phyloP scores from a whole-genome alignment of 768 basidiomycete species.

The Lanmaoa pseudosensibilis region DNA sequence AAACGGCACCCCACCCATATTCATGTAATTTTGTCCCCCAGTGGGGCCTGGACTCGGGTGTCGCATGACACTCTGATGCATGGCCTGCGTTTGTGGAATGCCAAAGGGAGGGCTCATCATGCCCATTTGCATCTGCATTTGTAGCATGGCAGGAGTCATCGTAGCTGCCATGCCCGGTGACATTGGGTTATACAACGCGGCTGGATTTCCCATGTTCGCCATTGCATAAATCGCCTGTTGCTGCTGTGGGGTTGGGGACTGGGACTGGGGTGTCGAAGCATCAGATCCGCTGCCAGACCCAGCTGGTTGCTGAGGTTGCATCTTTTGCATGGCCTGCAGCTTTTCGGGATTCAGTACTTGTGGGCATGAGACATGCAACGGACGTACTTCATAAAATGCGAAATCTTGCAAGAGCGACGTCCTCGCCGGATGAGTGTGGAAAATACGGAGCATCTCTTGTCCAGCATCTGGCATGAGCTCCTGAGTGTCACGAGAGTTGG shows the following conservation, averaged over 20 bases:
- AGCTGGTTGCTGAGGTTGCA: slow-evolving; percentile 35
- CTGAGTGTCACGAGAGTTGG: slow-evolving; percentile 97
- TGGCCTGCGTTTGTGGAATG: slow-evolving; percentile 63
- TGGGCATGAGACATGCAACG: neutral
- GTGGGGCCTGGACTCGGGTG: slow-evolving; percentile 69
- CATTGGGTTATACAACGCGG: slow-evolving; percentile 39
- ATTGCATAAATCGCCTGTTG: slow-evolving; percentile 52
- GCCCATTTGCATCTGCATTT: slow-evolving; percentile 53
- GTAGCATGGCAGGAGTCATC: slow-evolving; percentile 34
- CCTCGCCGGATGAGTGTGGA: slow-evolving; percentile 88
- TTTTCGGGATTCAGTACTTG: slow-evolving; percentile 30
- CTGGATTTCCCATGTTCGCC: slow-evolving; percentile 45
- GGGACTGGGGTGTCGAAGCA: slow-evolving; percentile 35
- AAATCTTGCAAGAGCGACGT: slow-evolving; percentile 94
- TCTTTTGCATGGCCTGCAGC: slow-evolving; percentile 87
- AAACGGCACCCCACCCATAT: slow-evolving; percentile 37
- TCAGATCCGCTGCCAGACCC: slow-evolving; percentile 30
- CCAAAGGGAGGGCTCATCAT: slow-evolving; percentile 51
- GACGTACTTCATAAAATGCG: slow-evolving; percentile 81
- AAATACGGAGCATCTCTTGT: slow-evolving; percentile 94
- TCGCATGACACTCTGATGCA: slow-evolving; percentile 85
- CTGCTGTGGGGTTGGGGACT: slow-evolving; percentile 41
- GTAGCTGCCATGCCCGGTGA: slow-evolving; percentile 31
- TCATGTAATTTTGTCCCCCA: slow-evolving; percentile 46
- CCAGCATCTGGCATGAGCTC: slow-evolving; percentile 95